A percentile compares a stretch with the other conserved stretches of the same genome.
Evolutionary conservation across 1,284 basidiomycete species (phyloP).

Genomic region (Spongispora temasekensis): DNA sequence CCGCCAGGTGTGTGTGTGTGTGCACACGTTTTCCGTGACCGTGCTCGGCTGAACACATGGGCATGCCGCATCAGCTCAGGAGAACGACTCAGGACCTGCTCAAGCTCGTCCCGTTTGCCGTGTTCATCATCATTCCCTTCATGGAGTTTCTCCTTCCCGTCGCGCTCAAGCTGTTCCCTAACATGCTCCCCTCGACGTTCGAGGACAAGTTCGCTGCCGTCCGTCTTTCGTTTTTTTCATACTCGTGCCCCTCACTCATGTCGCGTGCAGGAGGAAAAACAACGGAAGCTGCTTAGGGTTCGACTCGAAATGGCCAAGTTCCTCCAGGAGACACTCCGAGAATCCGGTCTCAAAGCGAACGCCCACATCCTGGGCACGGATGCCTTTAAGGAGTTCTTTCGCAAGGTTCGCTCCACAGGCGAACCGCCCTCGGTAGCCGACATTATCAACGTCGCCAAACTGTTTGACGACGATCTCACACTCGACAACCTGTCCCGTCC

Average conservation of each 20-base stretch:
- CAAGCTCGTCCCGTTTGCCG: conserved; percentile 92
- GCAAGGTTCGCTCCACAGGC: conserved; percentile 95
- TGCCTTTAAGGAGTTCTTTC: conserved; percentile 99
- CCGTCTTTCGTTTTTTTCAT: conserved; percentile 30
- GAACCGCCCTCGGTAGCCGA: conserved; percentile 89
- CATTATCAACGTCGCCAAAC: conserved; percentile 91
- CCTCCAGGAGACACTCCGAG: conserved; percentile 94
- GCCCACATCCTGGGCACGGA: conserved; percentile 90
- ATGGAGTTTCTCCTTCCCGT: conserved; percentile 99
- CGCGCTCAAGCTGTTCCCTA: conserved; percentile 96
- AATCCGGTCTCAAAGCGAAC: conserved; percentile 92
- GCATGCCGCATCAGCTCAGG: conserved; percentile 80
- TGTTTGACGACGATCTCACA: conserved; percentile 97
- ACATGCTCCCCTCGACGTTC: conserved; percentile 98
- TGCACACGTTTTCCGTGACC: too few relatives aligned
- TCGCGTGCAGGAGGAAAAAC: conserved; percentile 85
- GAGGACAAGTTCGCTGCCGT: conserved; percentile 95
- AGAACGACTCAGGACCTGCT: conserved; percentile 93
- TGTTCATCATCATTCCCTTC: conserved; percentile 95
- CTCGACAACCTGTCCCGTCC: conserved; percentile 97
- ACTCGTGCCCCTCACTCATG: background rate
- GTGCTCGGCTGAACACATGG: too few relatives aligned
- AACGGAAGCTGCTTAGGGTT: conserved; percentile 92
- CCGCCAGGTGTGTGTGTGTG: conserved; percentile 69
- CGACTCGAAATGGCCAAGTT: conserved; percentile 99